Percentiles rank a stretch among this genome's conserved stretches.
These are phyloP conservation scores for Paspalum vaginatum DNA, from an alignment of 176 grass and related monocot species.

Conservation along the genomic window DNA sequence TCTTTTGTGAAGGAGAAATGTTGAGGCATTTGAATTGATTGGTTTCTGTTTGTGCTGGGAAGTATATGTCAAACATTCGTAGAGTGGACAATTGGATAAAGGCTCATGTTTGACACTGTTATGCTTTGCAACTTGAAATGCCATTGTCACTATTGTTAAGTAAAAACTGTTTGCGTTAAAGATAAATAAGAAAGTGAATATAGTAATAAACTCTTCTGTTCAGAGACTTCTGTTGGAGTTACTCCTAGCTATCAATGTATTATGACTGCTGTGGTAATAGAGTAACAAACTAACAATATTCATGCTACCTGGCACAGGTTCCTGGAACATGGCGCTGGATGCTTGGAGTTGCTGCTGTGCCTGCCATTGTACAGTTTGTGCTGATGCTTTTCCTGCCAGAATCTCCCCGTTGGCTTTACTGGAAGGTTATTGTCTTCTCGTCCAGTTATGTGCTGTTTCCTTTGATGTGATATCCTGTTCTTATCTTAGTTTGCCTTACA, in stretches of 20 bases:
- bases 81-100: conserved; percentile 2
- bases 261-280: conserved; percentile 24
- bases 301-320: conserved; percentile 58
- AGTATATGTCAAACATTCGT: conserved; percentile 1
- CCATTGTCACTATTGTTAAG: not conserved
- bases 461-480: not conserved
- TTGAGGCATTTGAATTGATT: conserved; percentile 5
- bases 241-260: conserved; percentile 5
- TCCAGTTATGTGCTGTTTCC: conserved; percentile 3
- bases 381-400: conserved; percentile 93
- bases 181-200: not conserved
- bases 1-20: not conserved
- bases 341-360: conserved; percentile 89
- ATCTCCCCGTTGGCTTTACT: conserved; percentile 98
- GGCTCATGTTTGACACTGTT: not conserved
- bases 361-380: conserved; percentile 83
- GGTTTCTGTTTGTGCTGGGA: not conserved
- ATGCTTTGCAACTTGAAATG: not conserved
- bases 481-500: conserved; percentile 47
- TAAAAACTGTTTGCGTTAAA: conserved; percentile 22
- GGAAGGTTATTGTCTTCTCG: conserved; percentile 56
- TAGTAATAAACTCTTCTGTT: conserved; percentile 2
- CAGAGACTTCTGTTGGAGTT: conserved; percentile 9
- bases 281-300: conserved; percentile 18
- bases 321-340: conserved; percentile 98